These are phyloP conservation scores for Starmerella asiatica DNA, from an alignment of 805 yeast genomes.

Conservation along the genomic window DNA sequence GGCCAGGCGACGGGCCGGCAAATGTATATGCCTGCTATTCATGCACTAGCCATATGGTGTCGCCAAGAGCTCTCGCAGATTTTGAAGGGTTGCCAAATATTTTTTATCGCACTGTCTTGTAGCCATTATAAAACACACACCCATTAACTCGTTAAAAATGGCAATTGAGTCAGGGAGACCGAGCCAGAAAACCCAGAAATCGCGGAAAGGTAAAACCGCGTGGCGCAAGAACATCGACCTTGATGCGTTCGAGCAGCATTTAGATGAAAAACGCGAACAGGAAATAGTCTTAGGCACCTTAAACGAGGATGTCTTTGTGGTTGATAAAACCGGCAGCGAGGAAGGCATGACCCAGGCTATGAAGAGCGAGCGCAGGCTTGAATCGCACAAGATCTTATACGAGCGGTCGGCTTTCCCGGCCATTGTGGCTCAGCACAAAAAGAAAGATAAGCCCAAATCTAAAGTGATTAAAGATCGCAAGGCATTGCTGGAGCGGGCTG, in stretches of 20 bases:
- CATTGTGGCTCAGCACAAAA: constrained; percentile 32
- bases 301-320: constrained; percentile 39
- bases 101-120: too few relatives aligned
- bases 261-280: constrained; percentile 58
- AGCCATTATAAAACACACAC: too few relatives aligned
- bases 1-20: too few relatives aligned
- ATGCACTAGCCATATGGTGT: background rate
- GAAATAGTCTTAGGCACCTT: constrained; percentile 29
- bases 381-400: constrained; percentile 57
- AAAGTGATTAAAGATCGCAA: constrained; percentile 18
- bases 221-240: constrained; percentile 90
- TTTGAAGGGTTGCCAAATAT: too few relatives aligned
- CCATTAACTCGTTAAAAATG: background rate
- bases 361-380: constrained; percentile 35
- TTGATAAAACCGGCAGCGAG: constrained; percentile 56
- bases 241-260: constrained; percentile 56
- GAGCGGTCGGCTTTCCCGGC: constrained; percentile 69
- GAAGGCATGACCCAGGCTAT: constrained; percentile 29
- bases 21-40: too few relatives aligned
- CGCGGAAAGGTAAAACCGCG: constrained; percentile 83
- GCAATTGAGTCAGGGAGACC: constrained; percentile 26
- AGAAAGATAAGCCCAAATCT: constrained; percentile 22
- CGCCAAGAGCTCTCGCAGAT: too few relatives aligned
- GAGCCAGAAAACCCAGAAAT: constrained; percentile 49
- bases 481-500: constrained; percentile 13